A percentile compares a stretch with the other conserved stretches of the same genome.
Conservation (phyloP, 805 yeast genomes). For the Wickerhamomyces rabaulensis region DNA sequence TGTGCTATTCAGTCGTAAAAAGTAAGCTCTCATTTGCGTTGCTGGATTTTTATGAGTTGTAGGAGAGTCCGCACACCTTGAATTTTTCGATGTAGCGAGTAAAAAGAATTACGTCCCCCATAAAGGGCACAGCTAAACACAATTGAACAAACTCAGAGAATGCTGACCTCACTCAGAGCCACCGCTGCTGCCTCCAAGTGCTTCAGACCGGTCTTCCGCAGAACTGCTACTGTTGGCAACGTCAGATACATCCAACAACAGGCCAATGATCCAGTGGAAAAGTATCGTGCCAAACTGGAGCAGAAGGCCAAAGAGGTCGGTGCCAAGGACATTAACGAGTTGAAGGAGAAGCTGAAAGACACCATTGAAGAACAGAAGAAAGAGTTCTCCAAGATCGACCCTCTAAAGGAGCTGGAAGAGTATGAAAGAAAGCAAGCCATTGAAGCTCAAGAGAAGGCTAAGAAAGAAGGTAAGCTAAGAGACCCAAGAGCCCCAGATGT, state of each 20-base stretch:
- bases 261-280: constrained; percentile 16
- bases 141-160: too few relatives aligned
- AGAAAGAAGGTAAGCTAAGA: constrained; percentile 23
- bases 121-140: too few relatives aligned
- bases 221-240: constrained; percentile 16
- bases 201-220: constrained; percentile 2
- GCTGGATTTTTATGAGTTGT: too few relatives aligned
- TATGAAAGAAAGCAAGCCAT: constrained; percentile 34
- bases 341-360: constrained; percentile 57
- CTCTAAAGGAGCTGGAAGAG: constrained; percentile 61
- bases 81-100: too few relatives aligned
- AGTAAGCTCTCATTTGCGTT: too few relatives aligned
- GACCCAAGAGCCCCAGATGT: constrained; percentile 34
- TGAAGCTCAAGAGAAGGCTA: constrained; percentile 21
- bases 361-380: constrained; percentile 51
- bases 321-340: constrained; percentile 45
- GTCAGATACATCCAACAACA: constrained; percentile 10
- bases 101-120: too few relatives aligned
- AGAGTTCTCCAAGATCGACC: constrained; percentile 60
- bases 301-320: constrained; percentile 38
- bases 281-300: constrained; percentile 31
- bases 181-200: neutral
- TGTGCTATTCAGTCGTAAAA: too few relatives aligned
- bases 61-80: too few relatives aligned
- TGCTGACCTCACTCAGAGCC: neutral